Evolutionary conservation across 176 grass and related monocot genomes (phyloP).

Genomic region (Triticum turgidum): DNA sequence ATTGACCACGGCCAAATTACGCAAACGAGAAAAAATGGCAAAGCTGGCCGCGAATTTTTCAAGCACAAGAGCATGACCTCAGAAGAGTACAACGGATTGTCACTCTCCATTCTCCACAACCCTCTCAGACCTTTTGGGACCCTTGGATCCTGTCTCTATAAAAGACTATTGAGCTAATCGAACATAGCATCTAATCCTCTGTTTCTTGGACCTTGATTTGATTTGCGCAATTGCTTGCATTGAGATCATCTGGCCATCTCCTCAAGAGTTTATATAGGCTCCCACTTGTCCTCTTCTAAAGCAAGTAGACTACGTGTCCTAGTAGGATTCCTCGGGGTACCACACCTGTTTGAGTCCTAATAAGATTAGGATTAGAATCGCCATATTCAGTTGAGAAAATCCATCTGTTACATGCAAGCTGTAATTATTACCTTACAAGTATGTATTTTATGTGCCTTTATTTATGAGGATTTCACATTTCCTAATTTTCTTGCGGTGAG

Average conservation of each 20-base stretch:
- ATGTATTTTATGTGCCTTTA: background rate
- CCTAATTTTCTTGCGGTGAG: background rate
- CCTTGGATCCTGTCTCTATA: background rate
- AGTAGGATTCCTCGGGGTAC: background rate
- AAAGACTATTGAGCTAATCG: background rate
- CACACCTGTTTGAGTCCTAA: background rate
- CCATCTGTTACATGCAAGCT: background rate
- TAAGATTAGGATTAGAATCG: background rate
- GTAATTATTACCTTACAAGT: background rate
- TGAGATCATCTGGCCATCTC: background rate
- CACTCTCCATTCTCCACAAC: background rate
- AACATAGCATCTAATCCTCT: background rate
- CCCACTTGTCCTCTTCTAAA: background rate
- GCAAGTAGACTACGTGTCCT: background rate
- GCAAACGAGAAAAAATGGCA: too few relatives aligned
- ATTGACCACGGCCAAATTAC: too few relatives aligned
- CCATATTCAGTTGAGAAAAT: background rate
- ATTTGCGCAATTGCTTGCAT: background rate
- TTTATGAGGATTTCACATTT: background rate
- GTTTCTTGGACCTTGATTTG: background rate
- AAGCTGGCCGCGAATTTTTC: too few relatives aligned
- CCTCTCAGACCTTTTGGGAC: background rate
- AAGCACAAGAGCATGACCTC: too few relatives aligned
- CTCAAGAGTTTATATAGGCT: background rate
- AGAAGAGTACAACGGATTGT: background rate